Conservation (phyloP, 345 rosid genomes). For the Pistacia integerrima region DNA sequence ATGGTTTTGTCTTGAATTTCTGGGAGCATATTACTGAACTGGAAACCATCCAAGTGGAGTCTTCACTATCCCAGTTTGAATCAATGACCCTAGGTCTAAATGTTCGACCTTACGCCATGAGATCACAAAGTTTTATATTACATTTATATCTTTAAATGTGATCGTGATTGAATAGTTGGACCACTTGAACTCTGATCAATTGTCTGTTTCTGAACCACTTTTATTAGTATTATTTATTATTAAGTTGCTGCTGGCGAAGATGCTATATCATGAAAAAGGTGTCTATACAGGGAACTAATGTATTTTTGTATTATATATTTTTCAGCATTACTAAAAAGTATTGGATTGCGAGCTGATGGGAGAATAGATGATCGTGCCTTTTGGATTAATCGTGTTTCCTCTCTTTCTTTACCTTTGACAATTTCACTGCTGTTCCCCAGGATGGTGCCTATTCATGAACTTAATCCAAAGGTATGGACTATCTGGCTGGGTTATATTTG, state of each 20-base stretch:
- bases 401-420: conserved; percentile 66
- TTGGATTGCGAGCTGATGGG: conserved; percentile 69
- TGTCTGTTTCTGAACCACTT: background rate
- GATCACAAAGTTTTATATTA: background rate
- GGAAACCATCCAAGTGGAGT: too few species aligned
- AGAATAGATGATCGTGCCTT: conserved; percentile 84
- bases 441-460: conserved; percentile 80
- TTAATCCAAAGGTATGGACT: conserved; percentile 53
- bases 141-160: background rate
- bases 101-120: background rate
- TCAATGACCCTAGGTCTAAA: background rate
- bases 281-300: background rate
- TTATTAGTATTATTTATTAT: background rate
- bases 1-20: too few species aligned
- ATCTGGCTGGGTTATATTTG: background rate
- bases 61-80: too few species aligned
- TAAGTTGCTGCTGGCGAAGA: background rate
- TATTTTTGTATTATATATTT: conserved; percentile 17
- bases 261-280: background rate
- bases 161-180: background rate
- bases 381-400: conserved; percentile 73
- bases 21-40: too few species aligned
- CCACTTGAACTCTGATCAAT: background rate
- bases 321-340: conserved; percentile 78
- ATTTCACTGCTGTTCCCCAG: conserved; percentile 80